These are phyloP conservation scores for Henckelia pumila DNA, from an alignment of 257 asterid species.

Conservation along the genomic window DNA sequence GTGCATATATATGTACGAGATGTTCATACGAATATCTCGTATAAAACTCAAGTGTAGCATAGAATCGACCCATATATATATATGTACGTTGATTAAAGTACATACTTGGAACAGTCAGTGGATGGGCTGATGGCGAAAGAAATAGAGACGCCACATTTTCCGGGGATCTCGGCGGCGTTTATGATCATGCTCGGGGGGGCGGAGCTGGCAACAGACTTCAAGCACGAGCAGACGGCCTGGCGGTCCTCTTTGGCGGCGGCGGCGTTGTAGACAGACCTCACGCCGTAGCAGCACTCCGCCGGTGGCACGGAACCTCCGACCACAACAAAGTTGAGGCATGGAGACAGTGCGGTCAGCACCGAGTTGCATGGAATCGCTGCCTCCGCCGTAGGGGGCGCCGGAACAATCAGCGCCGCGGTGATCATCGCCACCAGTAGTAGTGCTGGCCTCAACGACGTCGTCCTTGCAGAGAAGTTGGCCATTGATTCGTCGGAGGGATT, in stretches of 20 bases:
- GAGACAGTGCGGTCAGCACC: conserved; percentile 30
- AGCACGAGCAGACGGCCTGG: conserved; percentile 48
- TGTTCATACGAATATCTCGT: no score
- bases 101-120: conserved; percentile 47
- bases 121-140: conserved; percentile 55
- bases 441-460: conserved; percentile 19
- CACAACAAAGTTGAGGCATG: conserved; percentile 45
- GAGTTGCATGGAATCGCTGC: conserved; percentile 38
- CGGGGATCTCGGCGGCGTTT: conserved; percentile 47
- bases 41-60: no score
- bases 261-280: conserved; percentile 28
- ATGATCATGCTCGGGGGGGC: conserved; percentile 22
- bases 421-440: conserved; percentile 18
- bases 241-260: conserved; percentile 45
- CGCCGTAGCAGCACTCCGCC: conserved; percentile 40
- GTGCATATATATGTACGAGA: no score
- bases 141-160: conserved; percentile 41
- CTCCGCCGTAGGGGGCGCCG: conserved; percentile 30
- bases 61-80: no score
- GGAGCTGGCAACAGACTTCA: conserved; percentile 39
- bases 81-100: no score
- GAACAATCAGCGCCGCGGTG: conserved; percentile 25
- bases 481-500: conserved; percentile 11
- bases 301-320: conserved; percentile 31
- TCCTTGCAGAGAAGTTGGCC: conserved; percentile 6